Conservation (phyloP, 768 basidiomycete genomes). For the Baorangia bicolor region DNA sequence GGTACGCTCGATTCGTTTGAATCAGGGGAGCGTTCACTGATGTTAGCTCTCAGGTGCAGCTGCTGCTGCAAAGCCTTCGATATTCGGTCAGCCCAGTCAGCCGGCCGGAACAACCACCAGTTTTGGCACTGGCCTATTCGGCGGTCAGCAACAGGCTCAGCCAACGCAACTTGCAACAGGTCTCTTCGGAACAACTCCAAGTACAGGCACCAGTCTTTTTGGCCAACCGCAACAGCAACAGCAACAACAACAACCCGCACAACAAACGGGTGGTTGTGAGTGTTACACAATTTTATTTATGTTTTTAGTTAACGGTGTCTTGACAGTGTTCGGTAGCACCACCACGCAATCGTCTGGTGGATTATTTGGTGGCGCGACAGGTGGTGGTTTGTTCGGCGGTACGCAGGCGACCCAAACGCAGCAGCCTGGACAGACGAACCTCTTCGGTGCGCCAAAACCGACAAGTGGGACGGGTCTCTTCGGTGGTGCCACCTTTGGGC, state of each 20-base stretch:
- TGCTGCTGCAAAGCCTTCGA: conserved; percentile 41
- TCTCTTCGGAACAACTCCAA: conserved; percentile 32
- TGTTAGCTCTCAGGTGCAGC: conserved; percentile 26
- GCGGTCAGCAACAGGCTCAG: conserved; percentile 27
- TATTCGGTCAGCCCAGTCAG: conserved; percentile 51
- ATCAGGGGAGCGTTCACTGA: background rate
- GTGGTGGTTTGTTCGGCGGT: conserved; percentile 35
- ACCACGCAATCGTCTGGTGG: conserved; percentile 30
- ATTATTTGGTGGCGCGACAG: conserved; percentile 38
- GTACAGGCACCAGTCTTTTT: conserved; percentile 32
- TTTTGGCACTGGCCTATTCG: conserved; percentile 35
- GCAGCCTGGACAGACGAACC: conserved; percentile 34
- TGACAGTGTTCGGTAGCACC: conserved; percentile 39
- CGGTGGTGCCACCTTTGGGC: conserved; percentile 51
- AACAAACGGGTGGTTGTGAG: conserved; percentile 39
- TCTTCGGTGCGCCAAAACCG: conserved; percentile 32
- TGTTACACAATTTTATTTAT: background rate
- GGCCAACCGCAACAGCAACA: conserved; percentile 30
- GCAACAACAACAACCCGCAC: conserved; percentile 41
- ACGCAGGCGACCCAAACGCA: conserved; percentile 38
- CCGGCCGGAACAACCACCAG: conserved; percentile 35
- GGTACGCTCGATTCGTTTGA: conserved; percentile 37
- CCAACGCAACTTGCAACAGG: conserved; percentile 24
- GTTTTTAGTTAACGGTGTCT: conserved; percentile 9
- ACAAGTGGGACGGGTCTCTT: conserved; percentile 41